phyloP scores from a whole-genome alignment of 441 rosid species.

The Populus tomentosa region DNA sequence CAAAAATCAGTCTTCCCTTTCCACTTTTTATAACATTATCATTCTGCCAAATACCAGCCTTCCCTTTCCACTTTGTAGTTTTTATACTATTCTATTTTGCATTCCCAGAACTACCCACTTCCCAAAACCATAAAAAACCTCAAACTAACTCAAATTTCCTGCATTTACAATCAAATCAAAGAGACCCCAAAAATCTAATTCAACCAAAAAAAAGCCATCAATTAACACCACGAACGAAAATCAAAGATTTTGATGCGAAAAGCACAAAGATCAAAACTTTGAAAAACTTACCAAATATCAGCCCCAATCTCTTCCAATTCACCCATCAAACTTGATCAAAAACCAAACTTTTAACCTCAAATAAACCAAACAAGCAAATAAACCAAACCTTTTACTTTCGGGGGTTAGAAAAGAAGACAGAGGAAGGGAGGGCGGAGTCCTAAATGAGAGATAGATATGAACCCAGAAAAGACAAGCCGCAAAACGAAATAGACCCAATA shows the following conservation, averaged over 20 bases:
- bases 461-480: not conserved
- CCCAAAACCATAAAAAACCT: not conserved
- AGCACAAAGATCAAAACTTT: not conserved
- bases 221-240: not conserved
- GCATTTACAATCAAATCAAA: not conserved
- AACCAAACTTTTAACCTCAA: not conserved
- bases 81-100: not conserved
- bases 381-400: not conserved
- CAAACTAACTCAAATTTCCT: not conserved
- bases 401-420: not conserved
- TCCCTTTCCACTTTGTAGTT: too few species aligned
- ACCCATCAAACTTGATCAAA: conserved; percentile 26
- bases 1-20: not conserved
- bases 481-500: not conserved
- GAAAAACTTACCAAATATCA: conserved; percentile 40
- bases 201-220: not conserved
- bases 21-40: not conserved
- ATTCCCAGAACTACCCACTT: not conserved
- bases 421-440: not conserved
- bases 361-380: conserved; percentile 7
- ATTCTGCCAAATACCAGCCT: not conserved
- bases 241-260: not conserved
- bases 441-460: not conserved
- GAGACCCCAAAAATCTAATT: not conserved
- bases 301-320: conserved; percentile 49